Percentiles rank a stretch among this genome's conserved stretches.
These are phyloP conservation scores for Tulasnella sp. DNA, from an alignment of 768 basidiomycete genomes.

Conservation along the genomic window DNA sequence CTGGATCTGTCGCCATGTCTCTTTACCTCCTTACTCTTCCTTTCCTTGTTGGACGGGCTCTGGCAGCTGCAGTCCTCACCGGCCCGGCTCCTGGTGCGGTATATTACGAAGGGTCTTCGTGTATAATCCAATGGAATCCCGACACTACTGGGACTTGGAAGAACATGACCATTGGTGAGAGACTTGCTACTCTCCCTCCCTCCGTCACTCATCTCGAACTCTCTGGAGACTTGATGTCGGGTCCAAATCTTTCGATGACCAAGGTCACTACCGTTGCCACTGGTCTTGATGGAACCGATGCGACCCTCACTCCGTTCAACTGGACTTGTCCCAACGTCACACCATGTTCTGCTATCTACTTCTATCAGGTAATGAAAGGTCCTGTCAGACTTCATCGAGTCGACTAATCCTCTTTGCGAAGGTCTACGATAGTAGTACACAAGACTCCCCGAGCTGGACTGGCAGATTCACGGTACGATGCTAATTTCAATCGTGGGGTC, in stretches of 20 bases:
- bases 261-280: conserved; percentile 35
- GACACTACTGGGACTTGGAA: conserved; percentile 38
- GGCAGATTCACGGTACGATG: conserved; percentile 40
- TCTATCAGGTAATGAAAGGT: conserved; percentile 38
- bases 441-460: conserved; percentile 37
- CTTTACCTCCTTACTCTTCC: not conserved
- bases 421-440: conserved; percentile 2
- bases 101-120: conserved; percentile 38
- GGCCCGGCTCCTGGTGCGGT: conserved; percentile 42
- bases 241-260: conserved; percentile 40
- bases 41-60: not conserved
- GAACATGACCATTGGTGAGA: conserved; percentile 41
- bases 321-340: conserved; percentile 42
- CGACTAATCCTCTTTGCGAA: not conserved
- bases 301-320: conserved; percentile 35
- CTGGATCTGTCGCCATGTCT: conserved; percentile 12
- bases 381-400: not conserved
- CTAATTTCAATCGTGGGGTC: not conserved
- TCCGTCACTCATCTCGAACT: not conserved
- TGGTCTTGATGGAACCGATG: conserved; percentile 38
- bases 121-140: conserved; percentile 38
- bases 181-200: not conserved
- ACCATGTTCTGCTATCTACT: conserved; percentile 42
- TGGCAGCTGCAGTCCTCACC: conserved; percentile 31
- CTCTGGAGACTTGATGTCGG: conserved; percentile 41